Percentiles rank a stretch among this genome's conserved stretches.
Conservation (phyloP, 768 basidiomycete species). For the Suillus plorans region DNA sequence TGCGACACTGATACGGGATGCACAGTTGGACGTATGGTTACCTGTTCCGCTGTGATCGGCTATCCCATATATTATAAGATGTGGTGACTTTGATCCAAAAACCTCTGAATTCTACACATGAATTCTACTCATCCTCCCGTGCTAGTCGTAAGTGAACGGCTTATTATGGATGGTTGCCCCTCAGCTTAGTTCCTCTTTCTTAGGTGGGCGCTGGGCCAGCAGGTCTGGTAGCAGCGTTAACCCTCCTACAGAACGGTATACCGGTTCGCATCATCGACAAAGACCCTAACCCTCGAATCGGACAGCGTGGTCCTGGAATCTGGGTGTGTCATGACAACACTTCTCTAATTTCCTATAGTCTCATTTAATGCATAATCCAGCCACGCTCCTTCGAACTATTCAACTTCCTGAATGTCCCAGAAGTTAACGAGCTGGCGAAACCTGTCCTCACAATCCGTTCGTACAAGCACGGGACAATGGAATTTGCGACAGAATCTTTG, state of each 20-base stretch:
- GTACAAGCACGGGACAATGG: slow-evolving; percentile 24
- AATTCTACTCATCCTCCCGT: slow-evolving; percentile 4
- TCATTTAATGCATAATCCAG: slow-evolving; percentile 18
- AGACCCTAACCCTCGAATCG: slow-evolving; percentile 28
- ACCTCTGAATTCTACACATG: background rate
- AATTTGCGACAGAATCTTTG: background rate
- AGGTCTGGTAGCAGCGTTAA: slow-evolving; percentile 43
- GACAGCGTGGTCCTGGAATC: slow-evolving; percentile 39
- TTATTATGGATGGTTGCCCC: background rate
- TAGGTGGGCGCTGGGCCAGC: slow-evolving; percentile 50
- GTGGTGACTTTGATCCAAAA: background rate
- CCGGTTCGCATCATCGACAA: slow-evolving; percentile 13
- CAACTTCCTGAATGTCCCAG: slow-evolving; percentile 35
- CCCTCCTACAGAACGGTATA: slow-evolving; percentile 33
- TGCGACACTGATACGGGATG: too few relatives aligned
- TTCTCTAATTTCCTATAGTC: background rate
- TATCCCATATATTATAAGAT: background rate
- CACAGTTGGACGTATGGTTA: background rate
- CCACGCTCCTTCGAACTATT: slow-evolving; percentile 46
- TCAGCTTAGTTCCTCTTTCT: background rate
- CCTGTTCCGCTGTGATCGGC: background rate
- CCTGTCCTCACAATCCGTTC: slow-evolving; percentile 28
- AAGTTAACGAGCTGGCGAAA: slow-evolving; percentile 31
- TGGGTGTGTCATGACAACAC: slow-evolving; percentile 23
- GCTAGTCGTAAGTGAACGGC: background rate